Conservation (phyloP, 2,329 filamentous ascomycete species). For the Thelonectria blattea region DNA sequence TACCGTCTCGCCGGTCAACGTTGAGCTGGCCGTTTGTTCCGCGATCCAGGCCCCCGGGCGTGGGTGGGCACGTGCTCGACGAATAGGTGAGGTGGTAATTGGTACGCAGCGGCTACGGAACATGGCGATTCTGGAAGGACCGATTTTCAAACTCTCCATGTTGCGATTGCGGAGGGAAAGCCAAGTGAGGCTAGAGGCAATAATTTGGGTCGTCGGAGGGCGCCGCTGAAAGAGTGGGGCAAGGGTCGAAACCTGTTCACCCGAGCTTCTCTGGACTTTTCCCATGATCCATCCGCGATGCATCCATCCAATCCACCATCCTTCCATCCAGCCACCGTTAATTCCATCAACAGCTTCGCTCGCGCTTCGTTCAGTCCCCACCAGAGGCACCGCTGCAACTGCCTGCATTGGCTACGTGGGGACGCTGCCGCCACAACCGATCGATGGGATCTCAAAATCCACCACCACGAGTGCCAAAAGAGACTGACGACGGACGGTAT, state of each 20-base stretch:
- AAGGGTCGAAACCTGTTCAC: conserved; percentile 2
- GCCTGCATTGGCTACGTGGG: conserved; percentile 20
- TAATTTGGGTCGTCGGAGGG: conserved; percentile 28
- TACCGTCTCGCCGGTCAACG: no score
- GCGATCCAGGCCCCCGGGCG: no score
- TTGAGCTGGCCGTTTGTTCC: no score
- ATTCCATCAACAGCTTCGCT: neutral
- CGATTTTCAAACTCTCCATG: neutral
- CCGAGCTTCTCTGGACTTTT: conserved; percentile 1
- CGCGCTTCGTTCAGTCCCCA: neutral
- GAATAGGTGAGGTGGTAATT: neutral
- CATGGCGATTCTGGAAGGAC: conserved; percentile 6
- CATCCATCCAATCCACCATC: neutral
- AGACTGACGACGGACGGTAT: neutral
- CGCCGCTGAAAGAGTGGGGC: conserved; percentile 28
- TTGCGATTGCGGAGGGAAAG: neutral
- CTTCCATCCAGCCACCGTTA: neutral
- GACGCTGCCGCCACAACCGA: conserved; percentile 30
- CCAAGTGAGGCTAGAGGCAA: conserved; percentile 21
- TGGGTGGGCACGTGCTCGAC: neutral
- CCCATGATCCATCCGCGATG: neutral
- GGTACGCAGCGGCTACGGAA: neutral
- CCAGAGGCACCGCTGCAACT: neutral
- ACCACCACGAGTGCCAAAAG: neutral
- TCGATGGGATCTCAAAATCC: conserved; percentile 24